Conservation (phyloP, 2,329 filamentous ascomycete species). For the Cladorrhinum sp. region DNA sequence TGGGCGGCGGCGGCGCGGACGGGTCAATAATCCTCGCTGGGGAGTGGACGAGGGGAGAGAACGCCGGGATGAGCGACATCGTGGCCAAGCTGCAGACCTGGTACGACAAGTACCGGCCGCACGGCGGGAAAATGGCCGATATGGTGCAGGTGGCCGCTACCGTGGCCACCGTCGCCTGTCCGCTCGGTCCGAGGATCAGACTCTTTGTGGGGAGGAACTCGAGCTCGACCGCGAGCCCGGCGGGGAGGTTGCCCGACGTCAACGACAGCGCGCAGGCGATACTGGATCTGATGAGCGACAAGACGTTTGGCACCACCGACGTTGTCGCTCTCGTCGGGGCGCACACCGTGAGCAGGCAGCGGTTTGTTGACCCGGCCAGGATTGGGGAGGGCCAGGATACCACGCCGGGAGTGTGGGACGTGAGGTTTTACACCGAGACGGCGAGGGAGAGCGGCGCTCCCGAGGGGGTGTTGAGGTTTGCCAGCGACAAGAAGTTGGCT, state of each 20-base stretch:
- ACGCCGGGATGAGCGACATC: background rate
- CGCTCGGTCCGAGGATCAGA: slow-evolving; percentile 13
- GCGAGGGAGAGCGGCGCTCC: background rate
- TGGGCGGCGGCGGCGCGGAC: slow-evolving; percentile 12
- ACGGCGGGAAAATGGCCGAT: slow-evolving; percentile 16
- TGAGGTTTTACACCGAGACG: slow-evolving; percentile 7
- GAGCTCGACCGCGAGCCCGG: background rate
- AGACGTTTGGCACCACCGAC: slow-evolving; percentile 10
- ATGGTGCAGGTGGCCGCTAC: slow-evolving; percentile 13
- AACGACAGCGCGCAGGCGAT: slow-evolving; percentile 3
- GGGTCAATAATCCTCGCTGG: slow-evolving; percentile 10
- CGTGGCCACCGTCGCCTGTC: slow-evolving; percentile 12
- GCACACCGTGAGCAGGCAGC: slow-evolving; percentile 10
- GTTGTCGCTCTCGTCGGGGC: slow-evolving; percentile 15
- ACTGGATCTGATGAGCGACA: slow-evolving; percentile 12
- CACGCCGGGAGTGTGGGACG: slow-evolving; percentile 17
- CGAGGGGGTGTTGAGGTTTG: slow-evolving; percentile 5
- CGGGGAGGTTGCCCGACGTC: slow-evolving; percentile 3
- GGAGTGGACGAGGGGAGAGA: slow-evolving; percentile 11
- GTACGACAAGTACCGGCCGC: background rate
- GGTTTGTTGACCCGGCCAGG: slow-evolving; percentile 3
- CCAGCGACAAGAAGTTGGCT: slow-evolving; percentile 12
- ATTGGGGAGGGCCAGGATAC: slow-evolving; percentile 9
- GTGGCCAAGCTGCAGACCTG: slow-evolving; percentile 3
- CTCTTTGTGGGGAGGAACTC: slow-evolving; percentile 12